Base-by-base conservation (phyloP, 78 protist genomes). In the Tieghemostelium lacteum region DNA sequence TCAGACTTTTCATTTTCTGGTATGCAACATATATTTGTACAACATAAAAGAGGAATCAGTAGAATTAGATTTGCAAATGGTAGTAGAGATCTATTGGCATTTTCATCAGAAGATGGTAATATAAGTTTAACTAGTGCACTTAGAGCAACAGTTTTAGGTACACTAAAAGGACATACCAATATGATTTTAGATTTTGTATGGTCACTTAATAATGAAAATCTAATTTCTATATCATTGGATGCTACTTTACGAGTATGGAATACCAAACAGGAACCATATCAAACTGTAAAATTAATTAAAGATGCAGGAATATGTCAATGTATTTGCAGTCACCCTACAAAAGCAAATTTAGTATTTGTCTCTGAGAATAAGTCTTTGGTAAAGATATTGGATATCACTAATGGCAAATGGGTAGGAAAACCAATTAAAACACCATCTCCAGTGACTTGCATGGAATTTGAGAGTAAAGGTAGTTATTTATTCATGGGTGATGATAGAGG, bases 1-100 rank as follows among this genome's bases (percentile, higher is more conserved):
- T n/a, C 63, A n/a, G 89, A 80, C 37, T 80, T 69, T 69, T 80
- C 89, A 80, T 80, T 80, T 69, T 40, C 69, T 54, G 89, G 89
- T 28, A 80, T 80, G 75, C 76, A 80, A 40, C 89, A 80, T 80
- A 69, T 80, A n/a, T 80, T 80, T 80, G 89, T 36, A 42, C 33
- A 57, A 69, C 89, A 80, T 31, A 80, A 80, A n/a, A 80, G 58
- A 60, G 49, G 78, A 3, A 69, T 80, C 4, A 49, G 74, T 6
- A 66, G 89, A 31, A 67, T 80, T 42, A 80, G 45, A 69, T 80
- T 58, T 69, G 89, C 78, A 24, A 80, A 80, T 58, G 42, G 69
- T 67, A 69, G 63, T 58, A 45, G 34, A 65, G 75, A 80, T 39
- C 37, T 80, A 12, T 67, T 80, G 24, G 89, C 76, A 40, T 80